These are phyloP conservation scores for Cerrena zonata DNA, from an alignment of 1,284 basidiomycete species.

Conservation along the genomic window DNA sequence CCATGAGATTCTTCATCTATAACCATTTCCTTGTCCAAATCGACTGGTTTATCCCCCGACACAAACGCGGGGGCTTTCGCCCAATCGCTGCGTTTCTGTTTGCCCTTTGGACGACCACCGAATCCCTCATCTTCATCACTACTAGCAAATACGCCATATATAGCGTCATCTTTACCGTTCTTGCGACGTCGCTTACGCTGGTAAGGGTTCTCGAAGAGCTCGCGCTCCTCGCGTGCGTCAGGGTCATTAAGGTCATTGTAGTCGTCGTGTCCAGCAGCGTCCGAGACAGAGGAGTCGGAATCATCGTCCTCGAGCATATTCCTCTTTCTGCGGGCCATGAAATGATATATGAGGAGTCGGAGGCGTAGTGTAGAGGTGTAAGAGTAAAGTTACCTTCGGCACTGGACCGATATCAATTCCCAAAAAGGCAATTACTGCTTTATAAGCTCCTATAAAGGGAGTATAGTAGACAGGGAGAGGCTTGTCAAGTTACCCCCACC, in stretches of 20 bases:
- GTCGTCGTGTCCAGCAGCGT: slow-evolving; percentile 45
- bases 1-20: slow-evolving; percentile 35
- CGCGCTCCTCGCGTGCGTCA: slow-evolving; percentile 71
- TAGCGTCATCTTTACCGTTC: slow-evolving; percentile 68
- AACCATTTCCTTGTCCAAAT: slow-evolving; percentile 39
- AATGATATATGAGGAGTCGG: neutral
- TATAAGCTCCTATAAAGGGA: neutral
- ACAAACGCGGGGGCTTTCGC: slow-evolving; percentile 79
- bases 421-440: neutral
- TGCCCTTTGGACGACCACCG: slow-evolving; percentile 18
- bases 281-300: slow-evolving; percentile 50
- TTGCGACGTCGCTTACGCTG: slow-evolving; percentile 59
- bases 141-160: slow-evolving; percentile 81
- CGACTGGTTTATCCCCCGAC: slow-evolving; percentile 49
- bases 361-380: no score
- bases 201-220: slow-evolving; percentile 77
- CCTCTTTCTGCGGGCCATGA: slow-evolving; percentile 80
- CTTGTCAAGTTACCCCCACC: no score
- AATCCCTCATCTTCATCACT: slow-evolving; percentile 54
- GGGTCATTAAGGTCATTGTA: slow-evolving; percentile 49
- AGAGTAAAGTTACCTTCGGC: no score
- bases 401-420: neutral
- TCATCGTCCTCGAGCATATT: slow-evolving; percentile 71
- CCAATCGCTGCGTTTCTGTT: slow-evolving; percentile 49
- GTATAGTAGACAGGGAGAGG: no score